These are phyloP conservation scores for Pyrus betulifolia DNA, from an alignment of 306 rosid species.

Conservation along the genomic window DNA sequence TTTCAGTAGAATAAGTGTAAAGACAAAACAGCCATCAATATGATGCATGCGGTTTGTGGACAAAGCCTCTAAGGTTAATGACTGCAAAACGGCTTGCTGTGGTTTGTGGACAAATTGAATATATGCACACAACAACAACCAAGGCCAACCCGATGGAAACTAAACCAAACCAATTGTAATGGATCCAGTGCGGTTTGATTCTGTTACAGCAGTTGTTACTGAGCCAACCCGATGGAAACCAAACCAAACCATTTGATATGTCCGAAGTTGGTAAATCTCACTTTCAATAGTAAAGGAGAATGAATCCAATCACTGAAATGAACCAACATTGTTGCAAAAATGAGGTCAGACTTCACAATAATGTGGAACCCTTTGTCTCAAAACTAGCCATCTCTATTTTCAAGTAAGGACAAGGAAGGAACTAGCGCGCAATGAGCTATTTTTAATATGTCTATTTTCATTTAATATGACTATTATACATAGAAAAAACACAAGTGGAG, in stretches of 20 bases:
- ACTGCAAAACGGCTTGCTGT: neutral
- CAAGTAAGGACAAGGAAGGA: neutral
- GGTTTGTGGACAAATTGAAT: neutral
- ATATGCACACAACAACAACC: neutral
- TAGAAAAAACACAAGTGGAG: neutral
- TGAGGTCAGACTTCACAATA: neutral
- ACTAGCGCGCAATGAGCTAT: neutral
- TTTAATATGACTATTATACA: neutral
- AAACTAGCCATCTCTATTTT: neutral
- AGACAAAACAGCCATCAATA: neutral
- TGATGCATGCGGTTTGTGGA: neutral
- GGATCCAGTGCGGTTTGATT: no score
- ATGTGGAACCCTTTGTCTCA: neutral
- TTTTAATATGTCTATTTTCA: neutral
- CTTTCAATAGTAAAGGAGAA: neutral
- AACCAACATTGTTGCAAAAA: neutral
- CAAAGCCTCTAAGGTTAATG: neutral
- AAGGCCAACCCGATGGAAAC: neutral
- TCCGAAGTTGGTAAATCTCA: neutral
- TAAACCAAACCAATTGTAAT: neutral
- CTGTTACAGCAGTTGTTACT: no score
- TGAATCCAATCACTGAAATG: neutral
- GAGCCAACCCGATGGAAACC: no score
- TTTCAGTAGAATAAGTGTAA: neutral
- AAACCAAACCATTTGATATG: neutral